These are phyloP conservation scores for Neurospora intermedia DNA, from an alignment of 495 filamentous ascomycete genomes.

Conservation along the genomic window DNA sequence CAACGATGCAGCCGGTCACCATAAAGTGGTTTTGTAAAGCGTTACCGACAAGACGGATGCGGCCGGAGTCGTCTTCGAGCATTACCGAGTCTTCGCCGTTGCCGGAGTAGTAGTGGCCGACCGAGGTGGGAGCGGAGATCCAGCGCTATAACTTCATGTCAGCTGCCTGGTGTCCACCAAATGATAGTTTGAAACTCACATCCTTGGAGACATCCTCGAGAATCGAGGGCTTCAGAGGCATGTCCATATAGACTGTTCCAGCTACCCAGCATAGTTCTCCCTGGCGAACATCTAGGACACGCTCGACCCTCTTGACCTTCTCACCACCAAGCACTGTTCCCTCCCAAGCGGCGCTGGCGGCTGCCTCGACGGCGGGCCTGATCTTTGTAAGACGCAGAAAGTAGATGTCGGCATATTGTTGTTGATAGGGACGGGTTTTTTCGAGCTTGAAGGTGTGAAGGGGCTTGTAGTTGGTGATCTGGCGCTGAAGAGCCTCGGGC, in stretches of 20 bases:
- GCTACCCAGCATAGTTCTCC: constrained; percentile 92
- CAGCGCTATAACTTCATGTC: constrained; percentile 49
- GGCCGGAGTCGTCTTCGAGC: constrained; percentile 93
- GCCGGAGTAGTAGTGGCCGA: constrained; percentile 60
- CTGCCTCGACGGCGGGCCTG: constrained; percentile 68
- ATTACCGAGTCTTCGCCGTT: constrained; percentile 58
- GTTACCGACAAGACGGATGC: constrained; percentile 68
- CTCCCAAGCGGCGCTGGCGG: constrained; percentile 67
- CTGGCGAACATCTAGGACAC: constrained; percentile 91
- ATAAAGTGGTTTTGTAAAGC: constrained; percentile 53
- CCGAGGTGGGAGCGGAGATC: constrained; percentile 71
- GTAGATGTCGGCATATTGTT: constrained; percentile 97
- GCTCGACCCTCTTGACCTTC: constrained; percentile 58
- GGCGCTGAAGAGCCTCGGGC: constrained; percentile 29
- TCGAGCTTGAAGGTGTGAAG: constrained; percentile 61
- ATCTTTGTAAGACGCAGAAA: constrained; percentile 82
- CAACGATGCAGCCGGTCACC: constrained; percentile 85
- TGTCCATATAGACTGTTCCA: constrained; percentile 93
- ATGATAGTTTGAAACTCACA: constrained; percentile 34
- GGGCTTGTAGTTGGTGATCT: constrained; percentile 59
- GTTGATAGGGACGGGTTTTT: constrained; percentile 68
- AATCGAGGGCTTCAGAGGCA: constrained; percentile 94
- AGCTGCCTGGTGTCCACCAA: neutral
- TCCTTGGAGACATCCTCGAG: constrained; percentile 91
- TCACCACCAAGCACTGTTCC: constrained; percentile 72